Base-by-base conservation (phyloP, 495 filamentous ascomycete genomes). In the Neurospora sp. region DNA sequence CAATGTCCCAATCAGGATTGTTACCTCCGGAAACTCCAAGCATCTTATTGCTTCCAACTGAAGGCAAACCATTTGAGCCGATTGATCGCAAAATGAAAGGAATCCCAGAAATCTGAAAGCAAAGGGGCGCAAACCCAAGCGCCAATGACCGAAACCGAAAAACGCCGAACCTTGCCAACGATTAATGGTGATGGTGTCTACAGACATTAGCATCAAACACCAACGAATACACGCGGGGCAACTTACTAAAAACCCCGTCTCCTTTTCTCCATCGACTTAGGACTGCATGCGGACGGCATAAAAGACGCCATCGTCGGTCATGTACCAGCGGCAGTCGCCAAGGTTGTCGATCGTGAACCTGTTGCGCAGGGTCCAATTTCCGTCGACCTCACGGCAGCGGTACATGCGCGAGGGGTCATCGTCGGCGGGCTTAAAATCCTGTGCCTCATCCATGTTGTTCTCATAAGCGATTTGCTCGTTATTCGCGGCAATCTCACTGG, bases 391-490 rank as follows among this genome's bases (percentile, higher is more conserved):
- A 14, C 85, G 82, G 65, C 81, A 79, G 79, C 83, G 84, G 73
- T 87, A 88, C 78, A 85, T 80, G 70, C 86, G 85, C 44, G 78
- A 82, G 20, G 83, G 81, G 72, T 88, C 83, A 38, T 84, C 80
- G 71, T 87, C 86, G 5, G 83, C 80, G 0, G 86, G 86, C 68
- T 83, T 83, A 71, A 87, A 85, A 45, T 86, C 85, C 79, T 87
- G 85, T 14, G 84, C 81, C 73, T 85, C 81, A 69, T 81, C 79
- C 37, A 80, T 77, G 70, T 79, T 78, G 77, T 78, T 84, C 47
- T 79, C 75, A 65, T 82, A 68, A n/a, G 84, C 82, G 42, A 80
- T 77, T 61, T 81, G 78, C 8, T 78, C 75, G 73, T 81, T 80
- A 71, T 84, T 77, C 8, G 82, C 77, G 8, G 80, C 74, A 4